A percentile compares a stretch with the other conserved stretches of the same genome.
Conservation (phyloP, 2,329 filamentous ascomycete species). For the Pyricularia pennisetigena region DNA sequence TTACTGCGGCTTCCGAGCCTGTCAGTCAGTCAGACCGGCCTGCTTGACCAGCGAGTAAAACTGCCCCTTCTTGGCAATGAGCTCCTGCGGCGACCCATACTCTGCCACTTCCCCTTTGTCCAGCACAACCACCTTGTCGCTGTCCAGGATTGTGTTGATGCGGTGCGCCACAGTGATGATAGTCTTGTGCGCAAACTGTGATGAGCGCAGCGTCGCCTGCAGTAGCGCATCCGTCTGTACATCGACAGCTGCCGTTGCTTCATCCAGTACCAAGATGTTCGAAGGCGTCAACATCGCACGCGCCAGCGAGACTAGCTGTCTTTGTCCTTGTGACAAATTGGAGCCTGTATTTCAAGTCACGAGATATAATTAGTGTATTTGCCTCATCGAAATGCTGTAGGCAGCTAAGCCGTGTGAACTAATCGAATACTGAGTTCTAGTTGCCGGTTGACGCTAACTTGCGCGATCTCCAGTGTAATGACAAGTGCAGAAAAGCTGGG, state of each 20-base stretch:
- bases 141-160: slow-evolving; percentile 91
- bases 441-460: not conserved
- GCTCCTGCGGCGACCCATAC: slow-evolving; percentile 75
- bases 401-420: not conserved
- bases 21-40: slow-evolving; percentile 56
- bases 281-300: slow-evolving; percentile 89
- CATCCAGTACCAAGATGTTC: slow-evolving; percentile 94
- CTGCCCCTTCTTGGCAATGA: slow-evolving; percentile 65
- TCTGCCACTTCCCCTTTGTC: slow-evolving; percentile 85
- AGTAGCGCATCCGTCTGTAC: slow-evolving; percentile 59
- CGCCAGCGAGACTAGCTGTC: slow-evolving; percentile 87
- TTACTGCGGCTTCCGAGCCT: not conserved
- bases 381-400: not conserved
- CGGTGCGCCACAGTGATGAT: slow-evolving; percentile 98
- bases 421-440: not conserved
- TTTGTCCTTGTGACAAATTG: slow-evolving; percentile 90
- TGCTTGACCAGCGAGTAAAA: slow-evolving; percentile 92
- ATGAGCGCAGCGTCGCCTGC: slow-evolving; percentile 52
- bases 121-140: slow-evolving; percentile 85
- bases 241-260: slow-evolving; percentile 76
- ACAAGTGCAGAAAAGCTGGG: not conserved
- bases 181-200: slow-evolving; percentile 76
- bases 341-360: slow-evolving; percentile 47
- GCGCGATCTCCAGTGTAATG: not conserved
- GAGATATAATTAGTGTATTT: slow-evolving; percentile 12